Percentiles rank a stretch among this genome's conserved stretches.
Evolutionary conservation across 164 flowering plant species (phyloP).

Genomic region (Aristolochia californica): DNA sequence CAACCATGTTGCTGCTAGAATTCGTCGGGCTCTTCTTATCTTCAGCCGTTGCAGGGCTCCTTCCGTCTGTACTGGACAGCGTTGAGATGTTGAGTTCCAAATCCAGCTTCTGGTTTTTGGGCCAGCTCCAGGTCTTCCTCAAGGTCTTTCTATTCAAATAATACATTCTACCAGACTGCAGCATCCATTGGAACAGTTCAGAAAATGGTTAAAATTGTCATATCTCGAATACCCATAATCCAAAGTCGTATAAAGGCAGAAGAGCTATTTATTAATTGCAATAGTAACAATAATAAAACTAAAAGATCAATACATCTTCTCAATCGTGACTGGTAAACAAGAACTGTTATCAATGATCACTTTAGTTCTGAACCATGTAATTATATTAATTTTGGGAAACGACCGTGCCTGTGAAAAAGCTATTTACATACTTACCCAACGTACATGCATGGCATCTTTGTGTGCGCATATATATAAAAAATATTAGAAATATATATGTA

Average conservation of each 20-base stretch:
- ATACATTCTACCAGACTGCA: slow-evolving; percentile 61
- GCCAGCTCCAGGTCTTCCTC: slow-evolving; percentile 47
- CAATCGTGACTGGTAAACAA: background rate
- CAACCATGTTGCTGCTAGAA: slow-evolving; percentile 37
- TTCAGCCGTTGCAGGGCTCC: background rate
- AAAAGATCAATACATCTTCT: no score
- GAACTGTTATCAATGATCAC: background rate
- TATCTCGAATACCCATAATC: no score
- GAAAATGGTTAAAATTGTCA: no score
- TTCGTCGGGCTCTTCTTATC: slow-evolving; percentile 10
- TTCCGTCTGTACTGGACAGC: slow-evolving; percentile 8
- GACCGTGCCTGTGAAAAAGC: no score
- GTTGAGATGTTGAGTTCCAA: slow-evolving; percentile 56
- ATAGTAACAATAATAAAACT: no score
- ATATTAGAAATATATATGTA: background rate
- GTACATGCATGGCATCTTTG: no score
- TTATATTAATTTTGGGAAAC: no score
- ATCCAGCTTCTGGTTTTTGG: slow-evolving; percentile 40
- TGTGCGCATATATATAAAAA: background rate
- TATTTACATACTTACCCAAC: no score
- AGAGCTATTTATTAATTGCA: background rate
- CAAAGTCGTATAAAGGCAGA: background rate
- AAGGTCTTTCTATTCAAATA: slow-evolving; percentile 44
- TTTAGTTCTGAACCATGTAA: no score
- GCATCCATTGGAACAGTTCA: background rate